Evolutionary conservation across 1,284 basidiomycete genomes (phyloP).

Genomic region (Thecaphora thlaspeos): DNA sequence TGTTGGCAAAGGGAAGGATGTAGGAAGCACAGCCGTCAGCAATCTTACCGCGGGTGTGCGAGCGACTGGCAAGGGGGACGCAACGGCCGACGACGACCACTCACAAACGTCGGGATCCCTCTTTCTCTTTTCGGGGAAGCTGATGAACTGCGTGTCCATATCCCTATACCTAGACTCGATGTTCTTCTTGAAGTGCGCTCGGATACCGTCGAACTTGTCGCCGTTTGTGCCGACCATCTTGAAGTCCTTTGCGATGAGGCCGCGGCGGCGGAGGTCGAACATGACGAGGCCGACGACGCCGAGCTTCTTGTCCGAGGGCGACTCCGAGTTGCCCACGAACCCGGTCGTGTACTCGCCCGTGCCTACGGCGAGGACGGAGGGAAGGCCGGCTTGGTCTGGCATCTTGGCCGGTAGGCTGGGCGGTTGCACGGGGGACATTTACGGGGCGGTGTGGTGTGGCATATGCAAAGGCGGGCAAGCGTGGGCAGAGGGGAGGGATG

Average conservation of each 20-base stretch:
- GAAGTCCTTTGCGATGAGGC: constrained; percentile 70
- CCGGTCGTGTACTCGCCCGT: constrained; percentile 72
- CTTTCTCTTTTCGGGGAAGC: constrained; percentile 71
- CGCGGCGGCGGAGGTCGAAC: constrained; percentile 81
- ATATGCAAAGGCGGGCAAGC: too few relatives aligned
- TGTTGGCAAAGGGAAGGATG: too few relatives aligned
- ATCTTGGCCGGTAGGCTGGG: background rate
- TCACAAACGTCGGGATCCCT: constrained; percentile 78
- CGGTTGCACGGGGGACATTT: too few relatives aligned
- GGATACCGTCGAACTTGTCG: constrained; percentile 79
- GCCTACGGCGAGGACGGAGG: constrained; percentile 28
- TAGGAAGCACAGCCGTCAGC: too few relatives aligned
- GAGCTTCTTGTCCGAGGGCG: constrained; percentile 89
- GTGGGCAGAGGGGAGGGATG: too few relatives aligned
- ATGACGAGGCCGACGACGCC: constrained; percentile 81
- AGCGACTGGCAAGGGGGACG: too few relatives aligned
- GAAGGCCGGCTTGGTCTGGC: constrained; percentile 6
- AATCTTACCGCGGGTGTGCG: too few relatives aligned
- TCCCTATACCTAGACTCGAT: constrained; percentile 81
- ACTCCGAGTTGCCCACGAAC: constrained; percentile 83
- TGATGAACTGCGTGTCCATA: constrained; percentile 77
- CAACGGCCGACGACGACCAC: too few relatives aligned
- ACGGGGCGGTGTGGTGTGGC: too few relatives aligned
- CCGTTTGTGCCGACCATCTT: constrained; percentile 81
- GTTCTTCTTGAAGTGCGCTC: constrained; percentile 76